These are phyloP conservation scores for Dictyostelium discoideum DNA, from an alignment of 78 protist genomes.

Conservation along the genomic window dicty_2.7 NC_007091.3:2300501-2301000, in stretches of 20 bases:
- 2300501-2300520: constrained; percentile 6
- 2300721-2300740: constrained; percentile 86
- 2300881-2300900: constrained; percentile 98
- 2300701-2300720: constrained; percentile 23
- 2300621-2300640: constrained; percentile 87
- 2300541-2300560: constrained; percentile 90
- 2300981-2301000: constrained; percentile 97
- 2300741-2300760: constrained; percentile 70
- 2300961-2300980: constrained; percentile 96
- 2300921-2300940: constrained; percentile 96
- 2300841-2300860: constrained; percentile 95
- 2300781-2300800: constrained; percentile 91
- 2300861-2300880: constrained; percentile 93
- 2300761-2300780: constrained; percentile 80
- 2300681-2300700: constrained; percentile 55
- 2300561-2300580: constrained; percentile 94
- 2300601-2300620: constrained; percentile 89
- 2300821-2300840: constrained; percentile 93
- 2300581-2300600: constrained; percentile 89
- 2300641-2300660: constrained; percentile 65
- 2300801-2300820: constrained; percentile 94
- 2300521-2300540: constrained; percentile 65
- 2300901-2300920: constrained; percentile 99
- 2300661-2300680: constrained; percentile 44
- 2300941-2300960: constrained; percentile 92